Percentiles rank a stretch among this genome's conserved stretches.
These are phyloP conservation scores for Apiospora koreana DNA, from an alignment of 2,329 filamentous ascomycete genomes.

Conservation along the genomic window DNA sequence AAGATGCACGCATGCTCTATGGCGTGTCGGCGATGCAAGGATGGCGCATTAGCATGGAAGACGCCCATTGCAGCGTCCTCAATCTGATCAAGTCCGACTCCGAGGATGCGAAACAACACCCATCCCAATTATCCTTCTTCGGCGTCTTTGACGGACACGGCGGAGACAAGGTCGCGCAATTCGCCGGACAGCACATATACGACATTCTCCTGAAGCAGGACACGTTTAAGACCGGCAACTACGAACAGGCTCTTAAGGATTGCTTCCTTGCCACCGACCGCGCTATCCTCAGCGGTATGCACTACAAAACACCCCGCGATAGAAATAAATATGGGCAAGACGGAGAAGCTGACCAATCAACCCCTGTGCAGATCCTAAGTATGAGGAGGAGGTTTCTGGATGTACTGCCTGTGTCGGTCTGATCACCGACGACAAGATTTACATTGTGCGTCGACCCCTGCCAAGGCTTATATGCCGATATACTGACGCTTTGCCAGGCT, in stretches of 20 bases:
- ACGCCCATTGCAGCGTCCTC: conserved; percentile 87
- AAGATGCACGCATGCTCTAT: conserved; percentile 90
- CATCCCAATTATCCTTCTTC: conserved; percentile 87
- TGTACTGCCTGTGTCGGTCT: conserved; percentile 94
- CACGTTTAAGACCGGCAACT: conserved; percentile 85
- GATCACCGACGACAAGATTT: conserved; percentile 89
- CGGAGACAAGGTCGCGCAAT: conserved; percentile 93
- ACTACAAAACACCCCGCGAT: background rate
- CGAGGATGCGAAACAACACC: conserved; percentile 61
- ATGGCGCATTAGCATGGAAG: conserved; percentile 99
- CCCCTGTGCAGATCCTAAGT: conserved; percentile 76
- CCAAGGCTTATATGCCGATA: conserved; percentile 8
- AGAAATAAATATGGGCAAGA: background rate
- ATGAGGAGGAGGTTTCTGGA: conserved; percentile 96
- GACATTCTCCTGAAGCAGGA: conserved; percentile 95
- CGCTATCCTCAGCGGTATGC: conserved; percentile 88
- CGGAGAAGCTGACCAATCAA: background rate
- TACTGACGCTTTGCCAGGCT: conserved; percentile 51
- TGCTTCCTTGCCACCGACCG: conserved; percentile 95
- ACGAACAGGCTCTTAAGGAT: conserved; percentile 95
- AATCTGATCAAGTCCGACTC: conserved; percentile 68
- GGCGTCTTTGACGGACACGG: conserved; percentile 98
- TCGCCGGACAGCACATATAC: conserved; percentile 89
- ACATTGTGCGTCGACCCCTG: conserved; percentile 69
- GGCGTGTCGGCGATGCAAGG: conserved; percentile 99